Evolutionary conservation across 192 early-diverging fungal genomes (phyloP).

Genomic region (Coemansia sp.): DNA sequence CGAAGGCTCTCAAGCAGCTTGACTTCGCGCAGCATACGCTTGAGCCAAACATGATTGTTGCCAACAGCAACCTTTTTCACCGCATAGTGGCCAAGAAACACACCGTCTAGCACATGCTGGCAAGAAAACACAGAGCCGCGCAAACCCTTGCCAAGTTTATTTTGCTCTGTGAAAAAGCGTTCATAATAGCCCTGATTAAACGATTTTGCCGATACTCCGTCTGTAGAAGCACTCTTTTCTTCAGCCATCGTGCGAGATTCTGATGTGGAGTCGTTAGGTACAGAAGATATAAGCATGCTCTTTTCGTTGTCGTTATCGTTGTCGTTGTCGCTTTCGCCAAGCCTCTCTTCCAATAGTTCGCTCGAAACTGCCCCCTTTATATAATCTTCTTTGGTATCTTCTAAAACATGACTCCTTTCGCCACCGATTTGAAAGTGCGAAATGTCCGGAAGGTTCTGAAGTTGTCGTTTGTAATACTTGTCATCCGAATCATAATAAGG

Average conservation of each 20-base stretch:
- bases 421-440: background rate
- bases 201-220: conserved; percentile 58
- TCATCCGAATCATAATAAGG: background rate
- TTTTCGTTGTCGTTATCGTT: background rate
- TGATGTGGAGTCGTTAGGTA: background rate
- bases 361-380: background rate
- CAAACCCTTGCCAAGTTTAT: conserved; percentile 85
- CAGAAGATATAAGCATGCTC: background rate
- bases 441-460: background rate
- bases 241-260: background rate
- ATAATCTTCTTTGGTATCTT: background rate
- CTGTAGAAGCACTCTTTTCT: background rate
- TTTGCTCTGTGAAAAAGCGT: conserved; percentile 85
- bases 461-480: background rate
- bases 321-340: background rate
- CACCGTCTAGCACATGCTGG: conserved; percentile 73
- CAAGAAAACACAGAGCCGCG: conserved; percentile 90
- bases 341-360: background rate
- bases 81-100: conserved; percentile 82
- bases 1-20: conserved; percentile 85
- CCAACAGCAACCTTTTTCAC: conserved; percentile 96
- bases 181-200: conserved; percentile 97
- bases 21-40: conserved; percentile 91
- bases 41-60: conserved; percentile 84
- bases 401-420: background rate